These are phyloP conservation scores for Lactarius pseudohatsudake DNA, from an alignment of 768 basidiomycete genomes.

Conservation along the genomic window DNA sequence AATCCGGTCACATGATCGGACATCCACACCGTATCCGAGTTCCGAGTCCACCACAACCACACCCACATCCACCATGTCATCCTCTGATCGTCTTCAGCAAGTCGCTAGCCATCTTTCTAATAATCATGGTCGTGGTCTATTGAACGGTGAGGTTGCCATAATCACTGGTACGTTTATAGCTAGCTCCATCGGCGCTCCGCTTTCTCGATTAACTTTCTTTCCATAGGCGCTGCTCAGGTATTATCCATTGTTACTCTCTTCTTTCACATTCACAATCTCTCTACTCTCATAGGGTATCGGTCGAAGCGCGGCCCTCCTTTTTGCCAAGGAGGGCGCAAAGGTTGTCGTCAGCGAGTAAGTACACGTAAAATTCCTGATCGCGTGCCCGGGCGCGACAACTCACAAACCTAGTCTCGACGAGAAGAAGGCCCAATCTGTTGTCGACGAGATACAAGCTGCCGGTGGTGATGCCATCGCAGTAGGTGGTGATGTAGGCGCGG, in stretches of 20 bases:
- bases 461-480: constrained; percentile 77
- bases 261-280: constrained; percentile 24
- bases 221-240: constrained; percentile 73
- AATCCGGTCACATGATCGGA: background rate
- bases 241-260: background rate
- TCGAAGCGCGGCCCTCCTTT: constrained; percentile 67
- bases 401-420: constrained; percentile 60
- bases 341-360: constrained; percentile 80
- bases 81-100: constrained; percentile 51
- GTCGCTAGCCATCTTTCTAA: constrained; percentile 69
- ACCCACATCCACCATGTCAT: constrained; percentile 32
- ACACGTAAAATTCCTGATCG: constrained; percentile 14
- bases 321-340: constrained; percentile 83
- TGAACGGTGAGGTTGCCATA: constrained; percentile 79
- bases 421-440: constrained; percentile 62
- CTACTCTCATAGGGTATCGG: constrained; percentile 67
- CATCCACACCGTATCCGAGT: background rate
- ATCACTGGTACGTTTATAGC: constrained; percentile 62
- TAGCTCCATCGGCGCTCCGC: constrained; percentile 20
- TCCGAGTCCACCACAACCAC: background rate
- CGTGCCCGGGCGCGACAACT: constrained; percentile 8
- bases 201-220: constrained; percentile 11
- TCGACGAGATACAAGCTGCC: constrained; percentile 65
- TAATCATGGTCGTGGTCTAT: constrained; percentile 51
- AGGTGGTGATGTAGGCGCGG: constrained; percentile 77